Evolutionary conservation across 2,329 filamentous ascomycete genomes (phyloP).

Genomic region (Cladosporium sp.): DNA sequence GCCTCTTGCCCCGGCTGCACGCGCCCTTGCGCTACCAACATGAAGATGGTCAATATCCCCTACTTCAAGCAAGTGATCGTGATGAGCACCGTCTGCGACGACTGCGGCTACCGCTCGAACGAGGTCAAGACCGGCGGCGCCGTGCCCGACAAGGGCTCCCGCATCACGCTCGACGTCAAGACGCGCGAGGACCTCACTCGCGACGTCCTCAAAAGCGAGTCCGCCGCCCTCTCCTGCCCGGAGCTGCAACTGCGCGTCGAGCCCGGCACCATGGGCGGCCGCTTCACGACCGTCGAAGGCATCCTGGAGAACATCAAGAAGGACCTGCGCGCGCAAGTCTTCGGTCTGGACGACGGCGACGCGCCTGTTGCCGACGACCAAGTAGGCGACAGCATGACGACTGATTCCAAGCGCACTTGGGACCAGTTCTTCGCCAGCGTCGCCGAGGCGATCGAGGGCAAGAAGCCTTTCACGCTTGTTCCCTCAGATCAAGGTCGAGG

Average conservation of each 20-base stretch:
- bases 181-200: constrained; percentile 71
- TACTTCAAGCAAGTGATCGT: constrained; percentile 97
- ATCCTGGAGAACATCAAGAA: constrained; percentile 88
- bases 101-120: constrained; percentile 87
- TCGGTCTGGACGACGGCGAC: constrained; percentile 61
- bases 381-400: constrained; percentile 74
- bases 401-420: constrained; percentile 68
- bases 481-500: constrained; percentile 74
- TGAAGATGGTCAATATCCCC: constrained; percentile 98
- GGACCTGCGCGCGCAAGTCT: constrained; percentile 84
- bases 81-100: constrained; percentile 88
- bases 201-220: constrained; percentile 96
- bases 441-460: constrained; percentile 72
- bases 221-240: constrained; percentile 78
- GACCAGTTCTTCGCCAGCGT: constrained; percentile 73
- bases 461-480: constrained; percentile 75
- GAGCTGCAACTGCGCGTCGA: constrained; percentile 85
- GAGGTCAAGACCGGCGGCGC: constrained; percentile 97
- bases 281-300: constrained; percentile 96
- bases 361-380: constrained; percentile 33
- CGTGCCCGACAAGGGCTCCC: constrained; percentile 79
- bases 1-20: constrained; percentile 88
- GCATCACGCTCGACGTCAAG: constrained; percentile 72
- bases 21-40: constrained; percentile 82
- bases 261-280: constrained; percentile 88